A percentile compares a stretch with the other conserved stretches of the same genome.
These are phyloP conservation scores for Albizia julibrissin DNA, from an alignment of 306 rosid species.

Conservation along the genomic window DNA sequence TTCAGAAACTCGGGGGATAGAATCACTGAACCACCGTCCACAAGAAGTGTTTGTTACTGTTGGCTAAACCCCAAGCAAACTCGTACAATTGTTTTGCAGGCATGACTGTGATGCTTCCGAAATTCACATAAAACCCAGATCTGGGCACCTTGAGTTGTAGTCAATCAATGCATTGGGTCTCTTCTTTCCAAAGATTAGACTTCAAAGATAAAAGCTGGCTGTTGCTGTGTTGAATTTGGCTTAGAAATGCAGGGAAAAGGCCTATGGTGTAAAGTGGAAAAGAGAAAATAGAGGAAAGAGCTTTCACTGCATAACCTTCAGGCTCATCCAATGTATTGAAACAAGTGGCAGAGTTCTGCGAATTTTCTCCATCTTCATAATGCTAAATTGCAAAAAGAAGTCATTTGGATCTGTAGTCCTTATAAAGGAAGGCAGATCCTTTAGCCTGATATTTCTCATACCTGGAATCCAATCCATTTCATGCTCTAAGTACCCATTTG, in stretches of 20 bases:
- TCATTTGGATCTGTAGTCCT: background rate
- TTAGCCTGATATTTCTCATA: background rate
- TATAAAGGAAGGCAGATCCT: background rate
- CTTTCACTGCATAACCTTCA: background rate
- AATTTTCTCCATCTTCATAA: accelerated
- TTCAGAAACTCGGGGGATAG: background rate
- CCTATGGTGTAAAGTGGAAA: background rate
- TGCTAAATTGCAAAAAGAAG: background rate
- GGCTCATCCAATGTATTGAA: background rate
- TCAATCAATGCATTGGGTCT: conserved; percentile 11
- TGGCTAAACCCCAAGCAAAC: background rate
- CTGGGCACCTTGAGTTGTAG: conserved; percentile 14
- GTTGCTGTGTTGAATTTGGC: background rate
- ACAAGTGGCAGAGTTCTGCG: background rate
- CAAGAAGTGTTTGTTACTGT: background rate
- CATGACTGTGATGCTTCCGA: background rate
- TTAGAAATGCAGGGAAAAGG: background rate
- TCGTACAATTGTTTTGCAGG: background rate
- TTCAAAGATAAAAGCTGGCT: background rate
- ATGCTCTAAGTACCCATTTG: background rate
- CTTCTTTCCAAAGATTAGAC: conserved; percentile 33
- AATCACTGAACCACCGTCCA: background rate
- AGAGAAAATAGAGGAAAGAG: background rate
- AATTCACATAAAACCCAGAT: background rate
- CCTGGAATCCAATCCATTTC: background rate